Conservation (phyloP, 2,329 filamentous ascomycete genomes). For the Claviceps sp. region DNA sequence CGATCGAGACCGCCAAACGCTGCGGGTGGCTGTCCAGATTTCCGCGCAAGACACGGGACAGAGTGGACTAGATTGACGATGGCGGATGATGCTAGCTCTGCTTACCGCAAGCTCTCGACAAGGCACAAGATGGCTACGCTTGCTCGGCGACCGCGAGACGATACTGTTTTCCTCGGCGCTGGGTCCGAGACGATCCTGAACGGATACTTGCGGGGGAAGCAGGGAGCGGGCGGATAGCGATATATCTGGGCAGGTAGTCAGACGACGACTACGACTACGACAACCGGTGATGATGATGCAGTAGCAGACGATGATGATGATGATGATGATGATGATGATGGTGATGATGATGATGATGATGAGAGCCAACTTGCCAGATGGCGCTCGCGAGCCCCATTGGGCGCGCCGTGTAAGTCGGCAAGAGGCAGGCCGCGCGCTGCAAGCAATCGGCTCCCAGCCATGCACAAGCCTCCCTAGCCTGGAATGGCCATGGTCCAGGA, state of each 20-base stretch:
- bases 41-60: background rate
- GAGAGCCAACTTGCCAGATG: background rate
- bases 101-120: background rate
- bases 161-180: background rate
- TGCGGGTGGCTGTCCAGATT: background rate
- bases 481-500: too few species aligned
- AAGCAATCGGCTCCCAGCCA: constrained; percentile 1
- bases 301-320: background rate
- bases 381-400: background rate
- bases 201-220: background rate
- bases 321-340: background rate
- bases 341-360: background rate
- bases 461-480: background rate
- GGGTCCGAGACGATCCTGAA: background rate
- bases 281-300: background rate
- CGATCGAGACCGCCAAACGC: background rate
- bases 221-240: background rate
- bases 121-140: background rate
- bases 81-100: background rate
- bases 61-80: background rate
- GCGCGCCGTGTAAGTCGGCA: constrained; percentile 4
- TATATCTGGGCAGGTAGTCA: background rate
- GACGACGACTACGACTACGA: background rate
- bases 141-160: background rate
- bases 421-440: background rate